Evolutionary conservation across 805 yeast species (phyloP), one percentile per base, ranked within the genome.

Genomic region (Isabelozyma rhagii): DNA sequence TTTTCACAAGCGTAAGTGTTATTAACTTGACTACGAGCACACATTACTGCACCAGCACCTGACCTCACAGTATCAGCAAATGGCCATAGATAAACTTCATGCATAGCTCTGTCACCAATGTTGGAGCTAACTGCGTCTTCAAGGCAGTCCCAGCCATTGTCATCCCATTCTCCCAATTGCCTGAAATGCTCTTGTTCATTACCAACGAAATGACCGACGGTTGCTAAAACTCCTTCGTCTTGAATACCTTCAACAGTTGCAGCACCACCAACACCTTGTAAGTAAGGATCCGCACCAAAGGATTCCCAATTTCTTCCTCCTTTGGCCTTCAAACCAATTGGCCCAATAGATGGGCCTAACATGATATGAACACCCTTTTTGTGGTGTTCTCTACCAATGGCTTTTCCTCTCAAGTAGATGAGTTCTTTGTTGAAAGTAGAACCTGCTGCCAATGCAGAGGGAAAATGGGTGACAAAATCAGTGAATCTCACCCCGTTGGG

Each of bases 291-390:
- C 4, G 82, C 67, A 8, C 84, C 83, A 62, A 81, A 82, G 39
- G 82, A 75, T 64, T 83, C 87, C 85, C 86, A 82, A 62, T 78
- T 80, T 55, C 87, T 69, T 5, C 88, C 87, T 18, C 84, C 87
- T 40, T 77, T 78, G 4, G 85, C 87, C 56, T 82, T 78, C 36
- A 73, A 68, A 0, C 87, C 88, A 42, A 83, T 71, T 9, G 87
- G 87, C 0, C 86, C 87, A 39, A 80, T 68, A 3, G 72, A 69
- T 1, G 87, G 88, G 0, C 84, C 86, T 15, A 82, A 66, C 11
- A 79, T 71, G 38, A 81, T 69, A 57, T 82, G 78, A 13, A 79
- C 81, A 25, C 85, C 85, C 58, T 82, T 82, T 3, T 59, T 65
- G 53, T 72, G 74, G 51, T 75, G 77, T 59, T 83, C 87, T 53